phyloP scores from a whole-genome alignment of 192 early-diverging fungal genomes.

The Umbelopsis ramanniana region DNA sequence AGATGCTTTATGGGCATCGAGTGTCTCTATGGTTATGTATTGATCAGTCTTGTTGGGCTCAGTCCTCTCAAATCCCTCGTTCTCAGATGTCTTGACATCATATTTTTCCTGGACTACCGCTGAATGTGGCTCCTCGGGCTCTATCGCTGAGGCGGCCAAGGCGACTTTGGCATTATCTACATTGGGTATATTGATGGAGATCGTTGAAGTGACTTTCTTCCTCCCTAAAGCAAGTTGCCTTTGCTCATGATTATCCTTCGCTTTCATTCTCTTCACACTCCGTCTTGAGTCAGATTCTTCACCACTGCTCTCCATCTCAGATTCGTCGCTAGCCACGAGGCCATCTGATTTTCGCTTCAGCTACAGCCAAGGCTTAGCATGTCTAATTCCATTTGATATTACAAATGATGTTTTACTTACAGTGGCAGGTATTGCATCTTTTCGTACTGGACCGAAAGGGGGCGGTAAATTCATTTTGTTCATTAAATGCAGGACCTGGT shows the following conservation, averaged over 20 bases:
- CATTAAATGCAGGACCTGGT: conserved; percentile 66
- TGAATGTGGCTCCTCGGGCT: not conserved
- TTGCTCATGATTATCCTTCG: conserved; percentile 6
- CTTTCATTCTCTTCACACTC: not conserved
- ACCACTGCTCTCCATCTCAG: conserved; percentile 45
- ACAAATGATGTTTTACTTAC: not conserved
- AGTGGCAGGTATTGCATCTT: conserved; percentile 21
- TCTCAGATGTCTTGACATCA: not conserved
- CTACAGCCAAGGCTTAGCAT: not conserved
- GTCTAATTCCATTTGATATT: not conserved
- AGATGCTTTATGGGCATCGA: conserved; percentile 26
- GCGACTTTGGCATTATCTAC: not conserved
- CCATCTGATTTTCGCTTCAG: conserved; percentile 48
- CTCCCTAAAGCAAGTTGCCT: conserved; percentile 18
- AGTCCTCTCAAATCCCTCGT: not conserved
- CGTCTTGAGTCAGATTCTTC: conserved; percentile 21
- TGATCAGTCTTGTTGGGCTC: not conserved
- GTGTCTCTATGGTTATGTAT: conserved; percentile 25
- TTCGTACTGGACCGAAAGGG: conserved; percentile 42
- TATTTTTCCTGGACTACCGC: not conserved
- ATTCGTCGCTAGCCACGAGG: conserved; percentile 52
- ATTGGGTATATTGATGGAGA: conserved; percentile 2
- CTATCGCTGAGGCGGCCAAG: not conserved
- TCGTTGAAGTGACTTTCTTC: conserved; percentile 22
- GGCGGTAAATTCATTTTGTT: conserved; percentile 67